Evolutionary conservation across 2,329 filamentous ascomycete genomes (phyloP).

Genomic region (Colletotrichum tamarilloi): DNA sequence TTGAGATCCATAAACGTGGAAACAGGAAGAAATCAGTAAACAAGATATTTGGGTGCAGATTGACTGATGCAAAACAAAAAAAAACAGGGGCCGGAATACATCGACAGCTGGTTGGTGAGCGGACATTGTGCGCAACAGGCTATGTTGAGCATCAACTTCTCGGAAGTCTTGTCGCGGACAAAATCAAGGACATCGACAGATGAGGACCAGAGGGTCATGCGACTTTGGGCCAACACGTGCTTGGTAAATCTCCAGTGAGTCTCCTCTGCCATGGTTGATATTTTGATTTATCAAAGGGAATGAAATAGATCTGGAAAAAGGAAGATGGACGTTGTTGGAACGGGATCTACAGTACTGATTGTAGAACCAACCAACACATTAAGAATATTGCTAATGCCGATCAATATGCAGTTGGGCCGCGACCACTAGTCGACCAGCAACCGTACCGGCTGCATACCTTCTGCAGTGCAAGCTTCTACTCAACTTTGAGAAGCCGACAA

Average conservation of each 20-base stretch:
- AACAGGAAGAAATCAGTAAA: background rate
- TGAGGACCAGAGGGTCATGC: conserved; percentile 48
- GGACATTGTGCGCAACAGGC: conserved; percentile 55
- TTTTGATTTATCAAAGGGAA: background rate
- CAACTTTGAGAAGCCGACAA: conserved; percentile 53
- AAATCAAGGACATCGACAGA: conserved; percentile 44
- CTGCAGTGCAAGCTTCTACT: conserved; percentile 52
- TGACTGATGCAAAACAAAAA: background rate
- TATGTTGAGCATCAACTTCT: conserved; percentile 56
- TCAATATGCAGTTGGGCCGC: conserved; percentile 49
- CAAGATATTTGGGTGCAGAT: background rate
- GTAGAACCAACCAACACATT: no score
- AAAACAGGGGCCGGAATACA: conserved; percentile 45
- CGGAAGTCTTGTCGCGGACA: conserved; percentile 50
- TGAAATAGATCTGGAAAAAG: background rate
- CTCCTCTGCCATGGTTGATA: background rate
- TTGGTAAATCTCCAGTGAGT: conserved; percentile 49
- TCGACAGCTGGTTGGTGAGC: conserved; percentile 55
- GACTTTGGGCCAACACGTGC: conserved; percentile 50
- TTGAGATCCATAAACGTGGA: background rate
- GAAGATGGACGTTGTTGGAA: no score
- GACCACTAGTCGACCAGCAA: conserved; percentile 52
- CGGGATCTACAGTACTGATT: no score
- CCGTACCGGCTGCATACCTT: conserved; percentile 50
- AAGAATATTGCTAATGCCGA: background rate